Conservation (phyloP, 1,139 yeast genomes). For the Hansenula anomala region DNA sequence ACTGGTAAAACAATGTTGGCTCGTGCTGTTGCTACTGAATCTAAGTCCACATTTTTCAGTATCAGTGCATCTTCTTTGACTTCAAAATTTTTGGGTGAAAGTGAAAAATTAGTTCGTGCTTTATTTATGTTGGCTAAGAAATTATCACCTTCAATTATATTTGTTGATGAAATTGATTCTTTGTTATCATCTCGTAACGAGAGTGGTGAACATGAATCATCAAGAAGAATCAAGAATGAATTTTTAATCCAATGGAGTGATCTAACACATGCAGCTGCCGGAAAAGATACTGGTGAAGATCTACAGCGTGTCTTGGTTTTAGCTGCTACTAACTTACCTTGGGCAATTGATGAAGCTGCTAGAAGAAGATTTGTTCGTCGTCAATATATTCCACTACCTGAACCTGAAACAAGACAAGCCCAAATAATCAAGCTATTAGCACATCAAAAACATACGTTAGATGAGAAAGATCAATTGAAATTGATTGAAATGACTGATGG, state of each 20-base stretch:
- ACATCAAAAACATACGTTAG: constrained; percentile 71
- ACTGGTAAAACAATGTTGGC: too few species aligned
- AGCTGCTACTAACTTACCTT: constrained; percentile 95
- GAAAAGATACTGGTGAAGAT: constrained; percentile 52
- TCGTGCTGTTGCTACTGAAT: constrained; percentile 95
- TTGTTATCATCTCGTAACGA: constrained; percentile 77
- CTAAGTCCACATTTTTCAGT: constrained; percentile 89
- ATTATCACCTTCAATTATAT: constrained; percentile 88
- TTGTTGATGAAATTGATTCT: constrained; percentile 96
- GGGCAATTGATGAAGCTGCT: constrained; percentile 99
- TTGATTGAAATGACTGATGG: constrained; percentile 69
- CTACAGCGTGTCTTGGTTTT: constrained; percentile 78
- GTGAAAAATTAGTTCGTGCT: constrained; percentile 90
- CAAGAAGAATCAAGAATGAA: constrained; percentile 89
- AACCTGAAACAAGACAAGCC: constrained; percentile 69
- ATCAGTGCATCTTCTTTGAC: constrained; percentile 91
- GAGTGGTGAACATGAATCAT: constrained; percentile 85
- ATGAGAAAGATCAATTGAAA: constrained; percentile 55
- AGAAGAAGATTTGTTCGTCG: constrained; percentile 89
- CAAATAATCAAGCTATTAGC: constrained; percentile 69
- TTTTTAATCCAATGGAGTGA: constrained; percentile 96
- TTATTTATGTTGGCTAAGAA: constrained; percentile 80
- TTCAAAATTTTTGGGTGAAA: constrained; percentile 88
- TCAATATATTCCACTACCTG: constrained; percentile 94
- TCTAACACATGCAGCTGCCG: constrained; percentile 89